These are phyloP conservation scores for Smithsoniella earleae DNA, from an alignment of 163 green algal genomes.

Conservation along the genomic window DNA sequence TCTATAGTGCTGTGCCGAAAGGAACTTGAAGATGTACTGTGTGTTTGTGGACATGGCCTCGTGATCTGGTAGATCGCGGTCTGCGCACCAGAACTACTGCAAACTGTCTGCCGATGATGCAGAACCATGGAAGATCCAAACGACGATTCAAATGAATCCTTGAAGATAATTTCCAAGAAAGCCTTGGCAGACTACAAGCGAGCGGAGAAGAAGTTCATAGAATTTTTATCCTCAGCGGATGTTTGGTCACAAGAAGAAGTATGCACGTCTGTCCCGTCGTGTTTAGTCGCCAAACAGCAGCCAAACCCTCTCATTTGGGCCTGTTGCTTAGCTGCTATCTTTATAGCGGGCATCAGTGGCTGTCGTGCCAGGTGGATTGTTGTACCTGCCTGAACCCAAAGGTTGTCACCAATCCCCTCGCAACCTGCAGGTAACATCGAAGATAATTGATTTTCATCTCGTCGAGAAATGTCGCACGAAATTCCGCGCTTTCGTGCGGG, in stretches of 20 bases:
- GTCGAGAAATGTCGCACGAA: conserved; percentile 28
- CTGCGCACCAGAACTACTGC: too few species aligned
- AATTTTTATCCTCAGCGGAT: conserved; percentile 24
- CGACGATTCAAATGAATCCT: conserved; percentile 5
- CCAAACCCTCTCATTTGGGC: too few species aligned
- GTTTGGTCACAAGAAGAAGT: conserved; percentile 25
- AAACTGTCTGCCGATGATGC: too few species aligned
- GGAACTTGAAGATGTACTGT: too few species aligned
- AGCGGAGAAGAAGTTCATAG: conserved; percentile 1
- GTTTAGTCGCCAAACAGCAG: too few species aligned
- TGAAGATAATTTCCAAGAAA: conserved; percentile 28
- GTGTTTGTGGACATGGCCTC: too few species aligned
- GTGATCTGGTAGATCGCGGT: too few species aligned
- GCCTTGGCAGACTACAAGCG: conserved; percentile 11
- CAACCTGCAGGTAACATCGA: conserved; percentile 14
- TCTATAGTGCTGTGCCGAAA: too few species aligned
- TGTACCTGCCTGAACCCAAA: too few species aligned
- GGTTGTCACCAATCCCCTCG: not conserved
- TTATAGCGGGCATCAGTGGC: too few species aligned
- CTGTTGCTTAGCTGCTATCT: too few species aligned
- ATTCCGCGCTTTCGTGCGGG: conserved; percentile 14
- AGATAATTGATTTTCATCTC: conserved; percentile 25
- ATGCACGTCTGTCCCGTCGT: too few species aligned
- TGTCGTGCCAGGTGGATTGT: not conserved
- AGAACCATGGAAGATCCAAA: not conserved